Conservation (phyloP, 2,329 filamentous ascomycete genomes). For the Xylariaceae sp. region DNA sequence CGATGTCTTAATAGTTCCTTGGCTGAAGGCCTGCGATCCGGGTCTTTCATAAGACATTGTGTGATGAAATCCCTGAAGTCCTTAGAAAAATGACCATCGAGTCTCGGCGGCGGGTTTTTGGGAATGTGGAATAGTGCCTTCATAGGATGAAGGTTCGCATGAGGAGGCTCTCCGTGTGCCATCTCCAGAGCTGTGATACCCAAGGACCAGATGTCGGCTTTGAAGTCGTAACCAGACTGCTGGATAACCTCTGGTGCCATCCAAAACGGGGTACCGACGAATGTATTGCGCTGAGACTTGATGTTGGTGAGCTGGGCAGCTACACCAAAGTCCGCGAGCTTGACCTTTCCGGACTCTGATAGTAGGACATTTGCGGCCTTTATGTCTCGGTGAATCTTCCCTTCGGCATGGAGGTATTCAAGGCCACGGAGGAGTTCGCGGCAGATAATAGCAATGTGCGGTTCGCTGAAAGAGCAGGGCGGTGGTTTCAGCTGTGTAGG, state of each 20-base stretch:
- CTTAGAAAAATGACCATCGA: conserved; percentile 81
- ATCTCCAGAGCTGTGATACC: conserved; percentile 91
- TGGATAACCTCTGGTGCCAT: conserved; percentile 95
- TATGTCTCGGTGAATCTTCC: conserved; percentile 95
- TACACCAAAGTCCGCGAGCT: conserved; percentile 95
- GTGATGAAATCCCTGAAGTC: conserved; percentile 94
- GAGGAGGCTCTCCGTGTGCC: conserved; percentile 81
- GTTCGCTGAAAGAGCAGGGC: conserved; percentile 67
- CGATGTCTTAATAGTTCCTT: conserved; percentile 83
- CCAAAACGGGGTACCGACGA: conserved; percentile 96
- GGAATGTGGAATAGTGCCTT: conserved; percentile 90
- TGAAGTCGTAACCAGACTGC: conserved; percentile 77
- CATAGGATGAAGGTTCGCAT: conserved; percentile 85
- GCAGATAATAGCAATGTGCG: conserved; percentile 90
- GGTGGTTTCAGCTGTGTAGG: conserved; percentile 74
- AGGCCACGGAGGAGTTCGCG: conserved; percentile 85
- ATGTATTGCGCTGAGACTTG: conserved; percentile 95
- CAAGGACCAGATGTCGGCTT: conserved; percentile 89
- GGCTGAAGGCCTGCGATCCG: conserved; percentile 76
- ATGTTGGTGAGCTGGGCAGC: conserved; percentile 95
- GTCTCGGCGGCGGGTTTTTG: conserved; percentile 75
- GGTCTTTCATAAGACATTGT: conserved; percentile 87
- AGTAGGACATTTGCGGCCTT: conserved; percentile 95
- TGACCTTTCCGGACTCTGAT: conserved; percentile 85
- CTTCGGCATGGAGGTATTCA: conserved; percentile 88